phyloP scores from a whole-genome alignment of 805 yeast genomes.

The Candida succiphila region DNA sequence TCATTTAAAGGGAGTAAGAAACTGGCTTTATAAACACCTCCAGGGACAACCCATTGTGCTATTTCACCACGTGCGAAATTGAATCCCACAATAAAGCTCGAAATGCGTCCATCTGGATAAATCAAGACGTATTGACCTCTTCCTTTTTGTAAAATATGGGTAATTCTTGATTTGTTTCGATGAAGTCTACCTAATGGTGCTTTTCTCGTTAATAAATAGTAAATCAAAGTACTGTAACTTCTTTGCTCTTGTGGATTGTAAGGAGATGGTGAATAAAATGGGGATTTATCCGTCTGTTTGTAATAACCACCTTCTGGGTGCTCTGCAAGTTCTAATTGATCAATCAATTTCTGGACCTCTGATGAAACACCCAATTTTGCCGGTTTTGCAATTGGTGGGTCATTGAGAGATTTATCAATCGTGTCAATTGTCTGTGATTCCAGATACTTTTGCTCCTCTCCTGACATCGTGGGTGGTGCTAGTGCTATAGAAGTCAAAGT shows the following conservation, averaged over 20 bases:
- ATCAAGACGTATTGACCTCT: slow-evolving; percentile 45
- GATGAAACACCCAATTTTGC: slow-evolving; percentile 10
- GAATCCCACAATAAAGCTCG: slow-evolving; percentile 44
- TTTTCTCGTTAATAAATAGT: slow-evolving; percentile 40
- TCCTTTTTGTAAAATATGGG: slow-evolving; percentile 46
- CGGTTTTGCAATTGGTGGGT: slow-evolving; percentile 13
- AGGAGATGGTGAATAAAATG: slow-evolving; percentile 30
- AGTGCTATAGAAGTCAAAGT: background rate
- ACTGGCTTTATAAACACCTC: slow-evolving; percentile 49
- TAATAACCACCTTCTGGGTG: slow-evolving; percentile 53
- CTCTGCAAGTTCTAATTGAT: slow-evolving; percentile 24
- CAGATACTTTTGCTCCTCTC: background rate
- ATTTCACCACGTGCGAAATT: slow-evolving; percentile 35
- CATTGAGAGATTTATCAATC: slow-evolving; percentile 5
- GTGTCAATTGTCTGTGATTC: slow-evolving; percentile 15
- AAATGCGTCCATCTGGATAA: slow-evolving; percentile 38
- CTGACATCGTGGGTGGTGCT: background rate
- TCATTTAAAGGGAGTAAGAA: slow-evolving; percentile 30
- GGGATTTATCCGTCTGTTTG: slow-evolving; percentile 46
- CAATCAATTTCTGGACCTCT: slow-evolving; percentile 22
- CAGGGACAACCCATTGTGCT: slow-evolving; percentile 57
- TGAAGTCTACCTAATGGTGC: slow-evolving; percentile 43
- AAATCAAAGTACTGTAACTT: slow-evolving; percentile 40
- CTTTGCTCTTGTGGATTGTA: slow-evolving; percentile 26
- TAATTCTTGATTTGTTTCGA: slow-evolving; percentile 39